Conservation (phyloP, 2,329 filamentous ascomycete genomes). For the Monosporascus sp. region DNA sequence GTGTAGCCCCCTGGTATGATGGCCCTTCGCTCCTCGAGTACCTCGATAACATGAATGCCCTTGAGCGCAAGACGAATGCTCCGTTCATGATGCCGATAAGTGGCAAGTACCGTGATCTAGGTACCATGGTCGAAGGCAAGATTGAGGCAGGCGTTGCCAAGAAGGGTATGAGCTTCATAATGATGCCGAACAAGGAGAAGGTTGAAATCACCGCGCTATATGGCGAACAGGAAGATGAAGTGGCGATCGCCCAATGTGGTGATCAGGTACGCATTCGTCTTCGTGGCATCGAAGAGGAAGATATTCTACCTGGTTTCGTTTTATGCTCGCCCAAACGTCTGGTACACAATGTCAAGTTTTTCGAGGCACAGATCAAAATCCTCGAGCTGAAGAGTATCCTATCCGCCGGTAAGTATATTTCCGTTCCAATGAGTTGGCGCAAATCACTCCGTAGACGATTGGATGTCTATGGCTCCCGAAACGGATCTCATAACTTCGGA, state of each 20-base stretch:
- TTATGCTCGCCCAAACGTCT: slow-evolving; percentile 91
- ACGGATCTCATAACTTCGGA: too few relatives aligned
- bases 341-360: slow-evolving; percentile 82
- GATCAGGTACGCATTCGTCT: slow-evolving; percentile 92
- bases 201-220: slow-evolving; percentile 82
- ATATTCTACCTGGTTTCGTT: slow-evolving; percentile 91
- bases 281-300: slow-evolving; percentile 94
- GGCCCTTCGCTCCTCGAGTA: slow-evolving; percentile 92
- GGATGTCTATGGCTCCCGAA: too few relatives aligned
- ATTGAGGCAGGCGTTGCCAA: slow-evolving; percentile 92
- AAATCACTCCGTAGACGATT: too few relatives aligned
- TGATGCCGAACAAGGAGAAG: slow-evolving; percentile 92
- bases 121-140: slow-evolving; percentile 96
- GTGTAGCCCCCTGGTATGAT: slow-evolving; percentile 75
- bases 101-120: slow-evolving; percentile 95
- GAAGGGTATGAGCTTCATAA: slow-evolving; percentile 78
- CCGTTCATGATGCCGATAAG: slow-evolving; percentile 99
- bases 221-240: slow-evolving; percentile 93
- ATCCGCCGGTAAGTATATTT: slow-evolving; percentile 51
- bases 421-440: neutral
- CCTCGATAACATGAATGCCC: slow-evolving; percentile 85
- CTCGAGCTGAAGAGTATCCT: slow-evolving; percentile 93
- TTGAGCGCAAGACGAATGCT: slow-evolving; percentile 93
- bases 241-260: slow-evolving; percentile 75
- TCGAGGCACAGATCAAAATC: slow-evolving; percentile 95